Conservation (phyloP, 2,329 filamentous ascomycete species). For the Cadophora luteo-olivacea region DNA sequence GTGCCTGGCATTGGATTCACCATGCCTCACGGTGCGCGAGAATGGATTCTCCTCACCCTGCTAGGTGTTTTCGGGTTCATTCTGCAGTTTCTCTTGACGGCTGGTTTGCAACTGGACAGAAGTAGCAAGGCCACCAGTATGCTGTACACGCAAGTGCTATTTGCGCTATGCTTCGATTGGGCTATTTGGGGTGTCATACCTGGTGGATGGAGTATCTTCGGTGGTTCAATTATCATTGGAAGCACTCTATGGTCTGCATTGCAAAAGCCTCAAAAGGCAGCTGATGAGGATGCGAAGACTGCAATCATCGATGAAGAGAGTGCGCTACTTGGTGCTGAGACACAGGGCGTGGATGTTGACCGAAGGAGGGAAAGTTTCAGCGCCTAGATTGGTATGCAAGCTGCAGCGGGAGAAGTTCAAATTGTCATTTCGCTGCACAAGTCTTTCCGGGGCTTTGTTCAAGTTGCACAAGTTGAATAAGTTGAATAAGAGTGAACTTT, state of each 20-base stretch:
- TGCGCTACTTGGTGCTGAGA: conserved; percentile 36
- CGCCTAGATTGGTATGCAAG: conserved; percentile 6
- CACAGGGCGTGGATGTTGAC: conserved; percentile 27
- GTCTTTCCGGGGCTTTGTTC: not conserved
- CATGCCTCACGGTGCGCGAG: conserved; percentile 48
- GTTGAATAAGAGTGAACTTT: not conserved
- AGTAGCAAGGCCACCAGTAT: conserved; percentile 59
- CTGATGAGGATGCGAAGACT: not conserved
- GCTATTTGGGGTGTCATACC: conserved; percentile 43
- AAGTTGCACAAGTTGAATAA: not conserved
- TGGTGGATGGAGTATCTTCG: conserved; percentile 39
- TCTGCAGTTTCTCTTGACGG: conserved; percentile 86
- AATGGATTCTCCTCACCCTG: conserved; percentile 71
- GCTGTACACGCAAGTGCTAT: conserved; percentile 74
- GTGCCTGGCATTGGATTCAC: conserved; percentile 55
- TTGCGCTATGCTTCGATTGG: conserved; percentile 53
- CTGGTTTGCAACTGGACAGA: conserved; percentile 63
- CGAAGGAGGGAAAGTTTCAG: conserved; percentile 32
- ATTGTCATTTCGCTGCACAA: not conserved
- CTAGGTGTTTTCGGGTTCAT: conserved; percentile 78
- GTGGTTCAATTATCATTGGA: conserved; percentile 40
- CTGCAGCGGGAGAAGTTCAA: not conserved
- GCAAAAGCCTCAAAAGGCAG: conserved; percentile 32
- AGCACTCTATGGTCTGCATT: conserved; percentile 44
- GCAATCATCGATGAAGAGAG: conserved; percentile 40